Evolutionary conservation across 208 protist species (phyloP), one percentile per base, ranked within the genome.

Genomic region (Trypanosoma mega): DNA sequence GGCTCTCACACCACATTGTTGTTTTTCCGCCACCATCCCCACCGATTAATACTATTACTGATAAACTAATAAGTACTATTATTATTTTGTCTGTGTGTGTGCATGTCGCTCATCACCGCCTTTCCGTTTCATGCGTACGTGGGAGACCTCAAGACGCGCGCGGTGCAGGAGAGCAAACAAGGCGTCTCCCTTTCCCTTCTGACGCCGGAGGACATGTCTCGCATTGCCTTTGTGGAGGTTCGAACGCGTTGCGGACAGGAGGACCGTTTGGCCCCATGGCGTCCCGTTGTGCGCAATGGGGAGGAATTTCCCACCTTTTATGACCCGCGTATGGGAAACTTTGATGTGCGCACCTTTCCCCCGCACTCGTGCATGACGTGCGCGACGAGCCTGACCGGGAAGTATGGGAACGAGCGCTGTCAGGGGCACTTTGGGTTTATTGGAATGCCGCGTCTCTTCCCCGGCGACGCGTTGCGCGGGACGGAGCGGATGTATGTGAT

Each of bases 241-340:
- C 77, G 75, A 20, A 78, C 76, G 49, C 80, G 78, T 4, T 82
- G 67, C 57, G 82, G 82, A 8, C 74, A 90, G 39, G 82, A 92
- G 59, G 79, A 92, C 47, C 68, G 70, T 21, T 51, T 61, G 6
- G 74, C 76, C 18, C 81, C 81, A 21, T 88, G 81, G 81, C 69
- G 70, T 36, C 79, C 79, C 0, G 72, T 81, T 33, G 23, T 64
- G 6, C 67, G 82, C 14, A 67, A 72, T 16, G 77, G 67, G 45
- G 76, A 78, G 23, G 54, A 70, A 27, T 45, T 73, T 26, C 56
- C 75, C 9, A 93, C 89, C 23, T 93, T 96, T 65, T 96, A 89
- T 70, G 89, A 96, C 67, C 73, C 80, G 24, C 85, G 84, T 45
- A 96, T 96, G 89, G 89, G 89, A 14, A 96, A 96, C 80, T 96